Base-by-base conservation (phyloP, 352 stramenopile genomes). In the Blastocystis sp. region DNA sequence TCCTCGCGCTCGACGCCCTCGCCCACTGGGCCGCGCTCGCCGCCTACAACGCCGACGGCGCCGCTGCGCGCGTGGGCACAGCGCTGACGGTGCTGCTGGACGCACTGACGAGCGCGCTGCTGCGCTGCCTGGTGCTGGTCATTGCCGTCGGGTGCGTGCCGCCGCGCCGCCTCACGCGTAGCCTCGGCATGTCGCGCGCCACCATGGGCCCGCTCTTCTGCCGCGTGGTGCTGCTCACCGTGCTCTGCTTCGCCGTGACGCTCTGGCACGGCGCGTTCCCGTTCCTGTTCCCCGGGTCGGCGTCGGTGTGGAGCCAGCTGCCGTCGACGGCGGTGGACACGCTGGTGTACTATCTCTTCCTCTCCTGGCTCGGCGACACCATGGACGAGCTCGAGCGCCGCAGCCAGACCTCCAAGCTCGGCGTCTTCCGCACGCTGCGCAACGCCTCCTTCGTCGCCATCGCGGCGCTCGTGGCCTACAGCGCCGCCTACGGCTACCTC, bases 381-480 rank as follows among this genome's bases (percentile, higher is more conserved):
- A 77, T 87, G 1, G n/a, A 69, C 1, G 53, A 81, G 52, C 56
- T 87, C 19, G 77, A 45, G 45, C 17, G 28, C 10, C 17, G n/a
- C 52, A 87, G 71, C 34, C 77, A 87, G 65, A 78, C 62, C 17
- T 38, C 23, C 17, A 87, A 87, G 56, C 45, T 78, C 0, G 48
- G 23, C 19, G 65, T 87, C 7, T 78, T 87, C 7, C 28, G 4
- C 14, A n/a, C 21, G 38, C 65, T 87, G 14, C 62, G 77, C 7
- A 78, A 53, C 28, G 28, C 71, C 11, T 43, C 56, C 28, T 21
- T 87, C 34, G 62, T 1, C 2, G 77, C 34, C 2, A 34, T 78
- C 3, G 28, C 34, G 19, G 14, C 45, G 2, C 71, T 17, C 43
- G 34, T 48, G 40, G 5, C 70, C 5, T 86, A 86, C 19, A 86